These are phyloP conservation scores for Bigelowiella natans DNA, from an alignment of 78 protist genomes.

Conservation along the genomic window DNA sequence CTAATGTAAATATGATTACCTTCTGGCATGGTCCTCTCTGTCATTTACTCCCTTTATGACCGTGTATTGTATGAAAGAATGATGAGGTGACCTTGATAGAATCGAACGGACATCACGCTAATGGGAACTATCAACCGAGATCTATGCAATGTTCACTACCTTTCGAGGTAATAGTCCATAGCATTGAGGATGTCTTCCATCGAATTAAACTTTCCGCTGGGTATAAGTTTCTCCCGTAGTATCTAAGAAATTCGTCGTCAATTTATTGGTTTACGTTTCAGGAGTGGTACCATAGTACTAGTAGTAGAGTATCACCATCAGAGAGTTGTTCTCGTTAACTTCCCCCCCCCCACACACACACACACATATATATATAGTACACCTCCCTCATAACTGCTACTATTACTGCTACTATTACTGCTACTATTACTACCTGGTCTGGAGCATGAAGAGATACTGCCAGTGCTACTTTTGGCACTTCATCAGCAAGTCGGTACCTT, in stretches of 20 bases:
- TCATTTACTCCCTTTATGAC: neutral
- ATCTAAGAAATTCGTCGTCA: too few relatives aligned
- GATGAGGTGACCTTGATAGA: neutral
- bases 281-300: too few relatives aligned
- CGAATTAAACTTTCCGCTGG: neutral
- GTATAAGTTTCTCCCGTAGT: neutral
- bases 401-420: too few relatives aligned
- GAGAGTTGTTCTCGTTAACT: too few relatives aligned
- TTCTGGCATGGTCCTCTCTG: neutral
- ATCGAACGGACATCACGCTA: too few relatives aligned
- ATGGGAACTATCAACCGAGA: too few relatives aligned
- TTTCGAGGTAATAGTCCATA: neutral
- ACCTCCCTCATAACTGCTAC: too few relatives aligned
- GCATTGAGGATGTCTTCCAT: neutral
- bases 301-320: too few relatives aligned
- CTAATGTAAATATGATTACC: neutral
- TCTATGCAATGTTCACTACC: too few relatives aligned
- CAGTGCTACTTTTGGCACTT: neutral
- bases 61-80: neutral
- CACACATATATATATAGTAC: neutral
- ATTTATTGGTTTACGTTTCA: too few relatives aligned
- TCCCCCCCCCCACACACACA: neutral
- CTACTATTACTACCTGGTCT: neutral
- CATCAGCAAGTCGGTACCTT: neutral
- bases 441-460: conserved; percentile 5